Evolutionary conservation across 2,329 filamentous ascomycete species (phyloP), one percentile per base, ranked within the genome.

Genomic region (Immersiporthe knoxdaviesiana): DNA sequence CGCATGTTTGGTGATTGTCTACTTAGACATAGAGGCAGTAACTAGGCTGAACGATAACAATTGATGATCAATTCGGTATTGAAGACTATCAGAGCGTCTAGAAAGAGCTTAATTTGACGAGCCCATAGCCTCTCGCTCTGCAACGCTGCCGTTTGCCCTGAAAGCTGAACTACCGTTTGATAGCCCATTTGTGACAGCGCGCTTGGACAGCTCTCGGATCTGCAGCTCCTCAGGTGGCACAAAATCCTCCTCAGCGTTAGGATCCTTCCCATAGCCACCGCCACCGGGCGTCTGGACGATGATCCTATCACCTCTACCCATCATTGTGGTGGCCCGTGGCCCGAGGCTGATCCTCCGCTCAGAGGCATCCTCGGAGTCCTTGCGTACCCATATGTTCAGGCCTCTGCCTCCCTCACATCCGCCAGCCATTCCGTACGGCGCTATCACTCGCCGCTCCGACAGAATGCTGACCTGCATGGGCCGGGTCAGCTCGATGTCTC

Each of bases 361-460:
- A 76, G 83, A 83, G 74, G 83, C 83, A 1, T 81, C 81, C 77
- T 88, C 88, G 73, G 84, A 82, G 66, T 95, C 90, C 70, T 87
- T 90, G 8, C 92, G 84, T 37, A 97, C 90, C 95, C 95, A 98
- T 61, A 97, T 82, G 74, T 98, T 98, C 71, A 94, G 81, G 0
- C 95, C 95, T 63, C 91, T 91, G 74, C 88, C 81, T 0, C 89
- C 95, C 71, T 95, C 91, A 67, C 90, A 90, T 3, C 95, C 95
- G 0, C 95, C 95, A 30, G 89, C 90, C 70, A 97, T 84, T 0
- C 95, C 94, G 73, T 94, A 97, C 0, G 93, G 93, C 65, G 88
- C 85, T 72, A 92, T 90, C 0, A 95, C 91, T 41, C 93, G 81
- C n/a, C 93, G 79, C 78, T 97, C 93, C 6, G 88, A 91, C 11